Conservation (phyloP, 192 early-diverging fungal genomes). For the Pecoramyces ruminantium region DNA sequence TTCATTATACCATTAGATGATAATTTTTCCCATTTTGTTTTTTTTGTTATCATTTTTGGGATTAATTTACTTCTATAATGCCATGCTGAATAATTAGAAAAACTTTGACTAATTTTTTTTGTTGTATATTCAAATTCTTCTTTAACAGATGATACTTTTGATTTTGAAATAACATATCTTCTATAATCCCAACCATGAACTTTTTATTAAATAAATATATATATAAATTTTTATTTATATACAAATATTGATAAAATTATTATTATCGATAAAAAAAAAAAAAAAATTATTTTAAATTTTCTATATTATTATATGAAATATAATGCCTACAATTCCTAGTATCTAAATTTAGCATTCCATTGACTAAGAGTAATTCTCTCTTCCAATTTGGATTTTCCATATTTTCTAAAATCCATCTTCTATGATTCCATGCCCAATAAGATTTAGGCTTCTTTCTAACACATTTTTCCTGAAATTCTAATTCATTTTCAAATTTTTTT, state of each 20-base stretch:
- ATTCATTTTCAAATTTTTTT: constrained; percentile 35
- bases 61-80: constrained; percentile 80
- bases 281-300: too few species aligned
- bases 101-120: constrained; percentile 76
- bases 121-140: constrained; percentile 79
- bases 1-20: background rate
- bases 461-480: constrained; percentile 54
- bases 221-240: too few species aligned
- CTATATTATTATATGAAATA: too few species aligned
- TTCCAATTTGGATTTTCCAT: constrained; percentile 65
- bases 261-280: too few species aligned
- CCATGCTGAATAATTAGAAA: constrained; percentile 98
- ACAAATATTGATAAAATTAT: too few species aligned
- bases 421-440: constrained; percentile 96
- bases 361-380: constrained; percentile 56
- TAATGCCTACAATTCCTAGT: constrained; percentile 91
- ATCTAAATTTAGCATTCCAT: constrained; percentile 68
- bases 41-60: constrained; percentile 5
- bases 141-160: constrained; percentile 5
- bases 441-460: constrained; percentile 75
- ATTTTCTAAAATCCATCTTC: constrained; percentile 68
- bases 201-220: too few species aligned
- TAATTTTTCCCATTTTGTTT: background rate
- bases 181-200: constrained; percentile 97
- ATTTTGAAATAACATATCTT: constrained; percentile 53